Percentiles rank a stretch among this genome's conserved stretches.
Evolutionary conservation across 1,139 yeast species (phyloP).

Genomic region (Yamadazyma atmosphaerica): DNA sequence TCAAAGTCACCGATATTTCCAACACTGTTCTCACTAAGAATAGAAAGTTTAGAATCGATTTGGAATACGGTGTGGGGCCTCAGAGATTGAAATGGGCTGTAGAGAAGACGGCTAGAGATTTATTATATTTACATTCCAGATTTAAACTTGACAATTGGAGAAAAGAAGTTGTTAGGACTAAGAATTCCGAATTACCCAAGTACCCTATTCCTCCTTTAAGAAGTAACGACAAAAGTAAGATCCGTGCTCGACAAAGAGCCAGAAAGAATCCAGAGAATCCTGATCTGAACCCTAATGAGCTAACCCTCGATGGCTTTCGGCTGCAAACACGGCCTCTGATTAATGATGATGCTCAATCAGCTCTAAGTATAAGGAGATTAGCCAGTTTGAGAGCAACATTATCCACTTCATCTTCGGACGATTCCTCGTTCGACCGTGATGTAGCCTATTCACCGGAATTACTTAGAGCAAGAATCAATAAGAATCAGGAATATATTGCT

Average conservation of each 20-base stretch:
- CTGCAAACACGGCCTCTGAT: neutral
- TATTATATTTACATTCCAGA: slow-evolving; percentile 65
- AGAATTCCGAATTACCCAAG: slow-evolving; percentile 28
- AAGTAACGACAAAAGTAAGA: slow-evolving; percentile 7
- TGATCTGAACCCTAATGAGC: slow-evolving; percentile 1
- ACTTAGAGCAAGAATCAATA: slow-evolving; percentile 21
- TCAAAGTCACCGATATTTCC: slow-evolving; percentile 58
- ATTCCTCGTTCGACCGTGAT: slow-evolving; percentile 1
- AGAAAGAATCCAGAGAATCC: slow-evolving; percentile 5
- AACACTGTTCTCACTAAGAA: slow-evolving; percentile 42
- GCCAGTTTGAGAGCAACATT: slow-evolving; percentile 33
- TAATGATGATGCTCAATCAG: slow-evolving; percentile 7
- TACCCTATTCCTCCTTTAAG: slow-evolving; percentile 33
- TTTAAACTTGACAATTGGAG: slow-evolving; percentile 53
- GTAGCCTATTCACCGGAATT: slow-evolving; percentile 33
- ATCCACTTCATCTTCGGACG: slow-evolving; percentile 26
- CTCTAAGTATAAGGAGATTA: slow-evolving; percentile 11
- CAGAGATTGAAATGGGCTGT: slow-evolving; percentile 81
- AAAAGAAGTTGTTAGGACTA: slow-evolving; percentile 31
- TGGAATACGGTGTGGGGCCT: slow-evolving; percentile 89
- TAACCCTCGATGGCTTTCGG: neutral
- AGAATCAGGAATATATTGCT: slow-evolving; percentile 38
- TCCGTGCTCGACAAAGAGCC: neutral
- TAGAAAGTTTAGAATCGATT: slow-evolving; percentile 61
- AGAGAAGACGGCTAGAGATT: slow-evolving; percentile 68